These are phyloP conservation scores for Fusarium pilosicola DNA, from an alignment of 2,329 filamentous ascomycete genomes.

Conservation along the genomic window DNA sequence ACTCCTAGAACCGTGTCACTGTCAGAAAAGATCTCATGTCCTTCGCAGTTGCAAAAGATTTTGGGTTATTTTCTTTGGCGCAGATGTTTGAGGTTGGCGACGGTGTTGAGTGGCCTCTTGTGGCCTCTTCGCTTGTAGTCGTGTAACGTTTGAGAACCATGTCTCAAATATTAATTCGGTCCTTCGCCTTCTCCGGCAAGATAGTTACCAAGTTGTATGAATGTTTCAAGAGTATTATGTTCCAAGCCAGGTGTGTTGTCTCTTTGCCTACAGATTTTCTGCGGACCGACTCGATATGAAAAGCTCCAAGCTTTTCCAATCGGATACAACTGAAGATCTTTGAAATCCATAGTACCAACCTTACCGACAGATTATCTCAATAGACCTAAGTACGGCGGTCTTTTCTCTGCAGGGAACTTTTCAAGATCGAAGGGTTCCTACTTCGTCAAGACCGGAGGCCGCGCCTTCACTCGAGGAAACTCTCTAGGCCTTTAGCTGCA, in stretches of 20 bases:
- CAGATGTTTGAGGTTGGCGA: conserved; percentile 34
- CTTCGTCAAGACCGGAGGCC: neutral
- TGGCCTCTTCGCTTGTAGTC: conserved; percentile 29
- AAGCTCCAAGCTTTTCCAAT: conserved; percentile 13
- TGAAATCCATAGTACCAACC: neutral
- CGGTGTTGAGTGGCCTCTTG: conserved; percentile 30
- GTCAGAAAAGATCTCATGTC: conserved; percentile 46
- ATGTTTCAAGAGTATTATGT: conserved; percentile 44
- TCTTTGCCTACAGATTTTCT: neutral
- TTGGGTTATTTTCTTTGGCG: conserved; percentile 16
- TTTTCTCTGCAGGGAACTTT: too few species aligned
- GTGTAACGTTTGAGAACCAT: conserved; percentile 42
- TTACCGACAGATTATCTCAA: neutral
- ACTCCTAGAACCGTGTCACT: conserved; percentile 47
- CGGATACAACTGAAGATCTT: neutral
- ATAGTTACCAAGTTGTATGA: conserved; percentile 22
- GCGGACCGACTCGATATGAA: conserved; percentile 33
- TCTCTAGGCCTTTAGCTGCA: neutral
- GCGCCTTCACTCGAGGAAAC: neutral
- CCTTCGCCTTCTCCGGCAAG: conserved; percentile 34
- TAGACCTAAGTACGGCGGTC: neutral
- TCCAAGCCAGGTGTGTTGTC: conserved; percentile 3
- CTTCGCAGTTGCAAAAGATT: neutral
- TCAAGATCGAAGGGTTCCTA: neutral
- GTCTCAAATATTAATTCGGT: conserved; percentile 49